These are phyloP conservation scores for Cadophora sp. DNA, from an alignment of 2,329 filamentous ascomycete species.

Conservation along the genomic window DNA sequence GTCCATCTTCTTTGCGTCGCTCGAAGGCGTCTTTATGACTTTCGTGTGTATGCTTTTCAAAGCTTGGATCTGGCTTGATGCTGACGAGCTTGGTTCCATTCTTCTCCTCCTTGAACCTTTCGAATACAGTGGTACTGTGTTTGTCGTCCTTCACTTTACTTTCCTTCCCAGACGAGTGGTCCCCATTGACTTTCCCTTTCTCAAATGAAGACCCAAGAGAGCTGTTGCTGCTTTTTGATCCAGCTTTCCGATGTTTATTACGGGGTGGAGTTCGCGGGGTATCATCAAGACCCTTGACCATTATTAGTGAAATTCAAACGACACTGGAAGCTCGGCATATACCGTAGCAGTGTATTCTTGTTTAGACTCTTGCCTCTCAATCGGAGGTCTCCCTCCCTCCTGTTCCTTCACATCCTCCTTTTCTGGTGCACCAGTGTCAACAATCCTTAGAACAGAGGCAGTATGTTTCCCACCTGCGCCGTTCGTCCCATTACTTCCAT, in stretches of 20 bases:
- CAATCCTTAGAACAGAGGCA: conserved; percentile 40
- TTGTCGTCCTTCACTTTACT: conserved; percentile 24
- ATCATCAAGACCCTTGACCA: conserved; percentile 41
- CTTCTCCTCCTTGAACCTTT: conserved; percentile 35
- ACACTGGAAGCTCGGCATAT: conserved; percentile 8
- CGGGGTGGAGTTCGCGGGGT: conserved; percentile 37
- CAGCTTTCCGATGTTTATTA: conserved; percentile 37
- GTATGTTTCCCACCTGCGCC: conserved; percentile 25
- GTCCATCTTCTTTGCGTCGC: conserved; percentile 31
- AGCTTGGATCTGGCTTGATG: conserved; percentile 35
- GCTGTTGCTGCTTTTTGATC: conserved; percentile 36
- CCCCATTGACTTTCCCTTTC: conserved; percentile 21
- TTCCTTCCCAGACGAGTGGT: conserved; percentile 3
- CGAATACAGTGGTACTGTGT: conserved; percentile 31
- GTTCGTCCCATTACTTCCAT: conserved; percentile 21
- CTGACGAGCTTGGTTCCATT: conserved; percentile 39
- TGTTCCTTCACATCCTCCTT: conserved; percentile 21
- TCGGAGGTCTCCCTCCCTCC: conserved; percentile 26
- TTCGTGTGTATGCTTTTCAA: conserved; percentile 29
- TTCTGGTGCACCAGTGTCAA: conserved; percentile 33
- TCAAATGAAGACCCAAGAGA: conserved; percentile 20
- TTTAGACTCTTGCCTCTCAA: conserved; percentile 38
- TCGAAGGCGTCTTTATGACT: conserved; percentile 30
- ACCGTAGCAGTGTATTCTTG: conserved; percentile 41
- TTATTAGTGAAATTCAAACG: conserved; percentile 18